Evolutionary conservation across 2,329 filamentous ascomycete genomes (phyloP), one percentile per base, ranked within the genome.

Genomic region (Neonectria coccinea): DNA sequence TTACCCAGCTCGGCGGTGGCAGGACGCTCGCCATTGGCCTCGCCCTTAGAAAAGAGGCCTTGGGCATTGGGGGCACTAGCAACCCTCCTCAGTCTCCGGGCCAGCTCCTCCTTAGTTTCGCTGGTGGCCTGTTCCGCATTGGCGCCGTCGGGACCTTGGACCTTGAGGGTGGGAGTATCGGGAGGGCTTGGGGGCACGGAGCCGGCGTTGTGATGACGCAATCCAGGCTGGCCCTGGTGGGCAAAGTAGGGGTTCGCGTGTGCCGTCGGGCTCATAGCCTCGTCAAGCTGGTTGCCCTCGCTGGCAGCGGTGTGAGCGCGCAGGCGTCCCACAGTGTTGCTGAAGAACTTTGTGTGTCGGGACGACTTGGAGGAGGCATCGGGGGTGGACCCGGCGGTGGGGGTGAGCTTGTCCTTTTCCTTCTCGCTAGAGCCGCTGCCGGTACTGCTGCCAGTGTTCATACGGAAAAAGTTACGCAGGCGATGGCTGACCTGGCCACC

Each of bases 61-160:
- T 99, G 96, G 22, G 95, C 93, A 83, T 99, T 99, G 41, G 96
- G 96, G 55, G 96, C 96, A 77, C 95, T 98, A 59, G 96, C 96
- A 59, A 99, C 96, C 77, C 95, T 90, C 77, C 96, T 89, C 76
- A 99, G 83, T 79, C 97, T 97, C 76, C 96, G 86, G 27, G 96
- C 96, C 75, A 98, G 80, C 81, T 98, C 96, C 80, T 98, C 95
- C 79, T 97, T 98, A 47, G 92, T 93, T 58, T 91, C 91, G 56
- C 89, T 89, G 31, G 91, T 91, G 39, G 91, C 88, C 71, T 92
- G 89, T 31, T 90, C 85, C 71, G 87, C 86, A 70, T 89, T 85
- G 54, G 83, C 81, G 59, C 88, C 89, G 59, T 89, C 87, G 51
- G 89, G 88, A 25, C 89, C 89, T 55, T 92, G 88, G 59, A 92